Percentiles rank a stretch among this genome's conserved stretches.
These are phyloP conservation scores for Tulasnella sp. DNA, from an alignment of 768 basidiomycete genomes.

Conservation along the genomic window DNA sequence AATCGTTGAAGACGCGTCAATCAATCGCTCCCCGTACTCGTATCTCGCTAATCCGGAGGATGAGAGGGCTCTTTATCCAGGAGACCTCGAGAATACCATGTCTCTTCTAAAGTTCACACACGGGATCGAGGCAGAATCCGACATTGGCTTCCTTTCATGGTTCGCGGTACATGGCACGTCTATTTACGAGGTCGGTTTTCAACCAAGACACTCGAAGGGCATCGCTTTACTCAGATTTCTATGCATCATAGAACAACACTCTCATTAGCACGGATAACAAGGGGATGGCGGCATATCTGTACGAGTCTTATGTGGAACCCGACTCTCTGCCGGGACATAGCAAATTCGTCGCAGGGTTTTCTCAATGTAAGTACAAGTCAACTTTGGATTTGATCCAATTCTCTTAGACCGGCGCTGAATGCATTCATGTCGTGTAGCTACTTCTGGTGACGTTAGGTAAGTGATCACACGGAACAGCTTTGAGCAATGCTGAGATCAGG, in stretches of 20 bases:
- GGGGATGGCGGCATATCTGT: constrained; percentile 73
- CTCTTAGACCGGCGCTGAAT: neutral
- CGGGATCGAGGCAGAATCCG: constrained; percentile 32
- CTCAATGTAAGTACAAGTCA: constrained; percentile 52
- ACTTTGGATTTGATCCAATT: neutral
- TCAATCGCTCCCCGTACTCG: constrained; percentile 63
- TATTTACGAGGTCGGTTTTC: constrained; percentile 47
- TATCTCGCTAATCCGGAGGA: constrained; percentile 64
- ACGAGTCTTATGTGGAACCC: constrained; percentile 59
- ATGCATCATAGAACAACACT: constrained; percentile 57
- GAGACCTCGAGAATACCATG: constrained; percentile 66
- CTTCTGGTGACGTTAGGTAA: constrained; percentile 36
- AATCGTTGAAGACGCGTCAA: constrained; percentile 47
- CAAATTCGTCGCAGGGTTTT: constrained; percentile 63
- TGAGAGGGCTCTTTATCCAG: constrained; percentile 54
- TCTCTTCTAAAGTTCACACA: constrained; percentile 58
- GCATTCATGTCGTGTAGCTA: constrained; percentile 7
- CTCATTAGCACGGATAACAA: constrained; percentile 76
- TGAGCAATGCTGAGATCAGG: neutral
- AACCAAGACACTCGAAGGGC: neutral
- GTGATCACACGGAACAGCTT: constrained; percentile 31
- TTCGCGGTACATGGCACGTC: constrained; percentile 74
- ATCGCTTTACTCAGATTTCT: neutral
- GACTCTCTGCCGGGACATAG: constrained; percentile 52
- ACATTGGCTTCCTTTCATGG: constrained; percentile 59